Conservation (phyloP, 2,329 filamentous ascomycete genomes). For the Curvularia hawaiiensis region DNA sequence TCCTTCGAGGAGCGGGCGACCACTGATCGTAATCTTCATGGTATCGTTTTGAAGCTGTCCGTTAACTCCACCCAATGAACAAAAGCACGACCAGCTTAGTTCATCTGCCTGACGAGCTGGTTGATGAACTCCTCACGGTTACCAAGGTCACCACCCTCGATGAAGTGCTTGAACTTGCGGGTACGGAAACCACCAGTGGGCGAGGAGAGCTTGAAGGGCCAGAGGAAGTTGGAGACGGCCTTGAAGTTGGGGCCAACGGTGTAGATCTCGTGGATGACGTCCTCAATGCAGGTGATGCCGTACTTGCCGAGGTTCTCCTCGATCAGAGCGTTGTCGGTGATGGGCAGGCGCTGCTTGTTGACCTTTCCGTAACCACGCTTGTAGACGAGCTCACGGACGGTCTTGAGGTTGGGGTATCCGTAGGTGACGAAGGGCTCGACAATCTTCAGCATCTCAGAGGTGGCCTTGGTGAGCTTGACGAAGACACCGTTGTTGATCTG, state of each 20-base stretch:
- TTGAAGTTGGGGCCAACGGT: conserved; percentile 98
- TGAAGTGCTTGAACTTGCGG: conserved; percentile 99
- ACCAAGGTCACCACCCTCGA: conserved; percentile 97
- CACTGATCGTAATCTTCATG: conserved; percentile 32
- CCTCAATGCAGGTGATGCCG: conserved; percentile 94
- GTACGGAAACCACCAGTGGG: conserved; percentile 95
- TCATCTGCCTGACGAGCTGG: conserved; percentile 95
- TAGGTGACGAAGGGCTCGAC: conserved; percentile 99
- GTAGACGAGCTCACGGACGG: conserved; percentile 98
- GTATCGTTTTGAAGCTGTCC: conserved; percentile 37
- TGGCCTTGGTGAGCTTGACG: conserved; percentile 96
- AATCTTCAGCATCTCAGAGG: conserved; percentile 92
- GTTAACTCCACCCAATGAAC: conserved; percentile 34
- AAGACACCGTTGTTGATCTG: conserved; percentile 99
- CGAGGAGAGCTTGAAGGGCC: conserved; percentile 99
- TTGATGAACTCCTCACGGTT: conserved; percentile 99
- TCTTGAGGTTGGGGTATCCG: conserved; percentile 99
- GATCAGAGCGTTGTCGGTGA: conserved; percentile 97
- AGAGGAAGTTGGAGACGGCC: conserved; percentile 99
- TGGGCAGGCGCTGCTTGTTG: conserved; percentile 95
- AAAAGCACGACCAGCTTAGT: conserved; percentile 64
- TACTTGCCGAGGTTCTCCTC: conserved; percentile 97
- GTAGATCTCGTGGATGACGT: conserved; percentile 98
- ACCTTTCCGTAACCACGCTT: conserved; percentile 98
- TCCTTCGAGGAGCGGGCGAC: conserved; percentile 24